Percentiles rank a stretch among this genome's conserved stretches.
phyloP scores from a whole-genome alignment of 208 protist species.

The Leishmania mexicana region DNA sequence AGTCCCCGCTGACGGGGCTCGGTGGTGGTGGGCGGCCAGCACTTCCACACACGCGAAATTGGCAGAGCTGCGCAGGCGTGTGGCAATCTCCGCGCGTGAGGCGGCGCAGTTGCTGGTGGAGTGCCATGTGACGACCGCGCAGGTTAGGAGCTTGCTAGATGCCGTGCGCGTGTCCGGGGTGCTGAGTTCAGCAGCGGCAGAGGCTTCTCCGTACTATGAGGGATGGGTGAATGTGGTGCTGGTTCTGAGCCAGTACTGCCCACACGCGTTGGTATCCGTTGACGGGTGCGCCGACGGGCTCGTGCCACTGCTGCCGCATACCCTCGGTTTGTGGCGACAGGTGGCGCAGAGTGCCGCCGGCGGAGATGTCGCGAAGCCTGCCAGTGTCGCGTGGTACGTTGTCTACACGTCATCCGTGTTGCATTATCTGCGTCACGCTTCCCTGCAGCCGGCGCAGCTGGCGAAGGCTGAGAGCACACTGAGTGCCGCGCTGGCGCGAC shows the following conservation, averaged over 20 bases:
- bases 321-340: slow-evolving; percentile 13
- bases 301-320: slow-evolving; percentile 11
- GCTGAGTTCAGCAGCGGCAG: background rate
- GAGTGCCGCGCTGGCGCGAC: background rate
- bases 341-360: slow-evolving; percentile 4
- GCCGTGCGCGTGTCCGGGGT: slow-evolving; percentile 16
- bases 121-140: slow-evolving; percentile 20
- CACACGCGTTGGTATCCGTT: slow-evolving; percentile 19
- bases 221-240: slow-evolving; percentile 21
- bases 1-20: background rate
- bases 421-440: slow-evolving; percentile 4
- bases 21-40: slow-evolving; percentile 23
- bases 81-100: background rate
- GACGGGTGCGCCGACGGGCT: slow-evolving; percentile 19
- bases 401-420: background rate
- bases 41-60: slow-evolving; percentile 20
- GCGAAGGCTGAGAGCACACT: background rate
- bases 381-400: background rate
- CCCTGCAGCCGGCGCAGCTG: slow-evolving; percentile 2
- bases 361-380: background rate
- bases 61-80: slow-evolving; percentile 21
- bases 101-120: slow-evolving; percentile 10
- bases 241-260: slow-evolving; percentile 10
- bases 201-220: background rate
- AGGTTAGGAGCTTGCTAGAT: slow-evolving; percentile 14